phyloP scores from a whole-genome alignment of 2,329 filamentous ascomycete genomes.

The Cytospora paraplurivora region DNA sequence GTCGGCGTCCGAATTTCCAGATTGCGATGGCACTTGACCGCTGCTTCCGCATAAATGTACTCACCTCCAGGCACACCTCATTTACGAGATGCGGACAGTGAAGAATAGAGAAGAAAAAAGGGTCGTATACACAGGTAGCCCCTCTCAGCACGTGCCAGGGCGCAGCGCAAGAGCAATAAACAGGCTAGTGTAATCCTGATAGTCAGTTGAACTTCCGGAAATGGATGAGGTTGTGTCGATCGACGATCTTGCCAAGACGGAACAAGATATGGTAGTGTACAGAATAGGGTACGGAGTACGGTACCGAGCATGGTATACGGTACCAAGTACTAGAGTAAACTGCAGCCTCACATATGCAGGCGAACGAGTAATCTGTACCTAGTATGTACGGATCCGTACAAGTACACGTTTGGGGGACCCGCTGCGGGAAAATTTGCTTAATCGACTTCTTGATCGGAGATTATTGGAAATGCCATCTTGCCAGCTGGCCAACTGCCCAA shows the following conservation, averaged over 20 bases:
- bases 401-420: background rate
- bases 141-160: background rate
- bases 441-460: background rate
- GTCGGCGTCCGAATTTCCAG: background rate
- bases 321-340: too few species aligned
- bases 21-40: background rate
- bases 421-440: background rate
- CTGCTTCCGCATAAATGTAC: background rate
- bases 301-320: too few species aligned
- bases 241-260: conserved; percentile 1
- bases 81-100: background rate
- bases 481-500: background rate
- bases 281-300: background rate
- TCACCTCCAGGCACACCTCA: background rate
- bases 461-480: background rate
- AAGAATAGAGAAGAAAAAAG: too few species aligned
- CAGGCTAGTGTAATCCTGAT: background rate
- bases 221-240: background rate
- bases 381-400: too few species aligned
- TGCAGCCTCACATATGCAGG: too few species aligned
- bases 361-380: too few species aligned
- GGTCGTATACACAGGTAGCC: background rate
- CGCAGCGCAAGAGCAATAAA: background rate
- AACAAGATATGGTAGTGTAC: background rate
- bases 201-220: background rate